A percentile compares a stretch with the other conserved stretches of the same genome.
phyloP scores from a whole-genome alignment of 1,139 yeast genomes.

The Candida pseudoviswanathii region DNA sequence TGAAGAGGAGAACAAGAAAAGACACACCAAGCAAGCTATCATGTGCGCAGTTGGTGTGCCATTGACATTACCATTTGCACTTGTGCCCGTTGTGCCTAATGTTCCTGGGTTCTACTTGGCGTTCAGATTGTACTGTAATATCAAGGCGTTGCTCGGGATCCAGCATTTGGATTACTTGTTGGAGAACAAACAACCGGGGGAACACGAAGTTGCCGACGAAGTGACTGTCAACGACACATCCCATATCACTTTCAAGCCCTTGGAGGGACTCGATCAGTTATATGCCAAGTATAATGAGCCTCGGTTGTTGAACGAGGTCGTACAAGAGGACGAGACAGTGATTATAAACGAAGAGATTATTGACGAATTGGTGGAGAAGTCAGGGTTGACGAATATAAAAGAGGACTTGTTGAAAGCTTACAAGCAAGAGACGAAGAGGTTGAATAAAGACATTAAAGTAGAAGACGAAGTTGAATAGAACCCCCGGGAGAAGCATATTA shows the following conservation, averaged over 20 bases:
- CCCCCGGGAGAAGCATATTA: not conserved
- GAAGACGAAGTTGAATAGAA: conserved; percentile 22
- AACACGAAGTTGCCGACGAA: conserved; percentile 15
- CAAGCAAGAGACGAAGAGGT: conserved; percentile 44
- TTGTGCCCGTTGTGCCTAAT: conserved; percentile 88
- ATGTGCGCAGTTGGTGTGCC: conserved; percentile 69
- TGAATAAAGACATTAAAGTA: conserved; percentile 22
- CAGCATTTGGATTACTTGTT: conserved; percentile 61
- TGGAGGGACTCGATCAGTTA: conserved; percentile 22
- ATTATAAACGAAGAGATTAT: conserved; percentile 35
- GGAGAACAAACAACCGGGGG: conserved; percentile 21
- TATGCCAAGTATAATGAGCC: conserved; percentile 16
- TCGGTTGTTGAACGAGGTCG: conserved; percentile 14
- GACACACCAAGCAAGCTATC: conserved; percentile 37
- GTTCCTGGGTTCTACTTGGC: conserved; percentile 91
- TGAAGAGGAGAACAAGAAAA: conserved; percentile 26
- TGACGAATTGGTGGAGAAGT: conserved; percentile 28
- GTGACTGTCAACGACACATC: conserved; percentile 20
- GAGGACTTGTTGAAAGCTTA: conserved; percentile 48
- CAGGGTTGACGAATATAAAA: conserved; percentile 38
- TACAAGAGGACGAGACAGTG: conserved; percentile 29
- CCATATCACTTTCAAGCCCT: conserved; percentile 26
- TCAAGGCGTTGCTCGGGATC: conserved; percentile 78
- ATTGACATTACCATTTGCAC: conserved; percentile 73
- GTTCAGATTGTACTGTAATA: conserved; percentile 82